Percentiles rank a stretch among this genome's conserved stretches.
These are phyloP conservation scores for Colletotrichum sp. DNA, from an alignment of 2,329 filamentous ascomycete genomes.

Conservation along the genomic window DNA sequence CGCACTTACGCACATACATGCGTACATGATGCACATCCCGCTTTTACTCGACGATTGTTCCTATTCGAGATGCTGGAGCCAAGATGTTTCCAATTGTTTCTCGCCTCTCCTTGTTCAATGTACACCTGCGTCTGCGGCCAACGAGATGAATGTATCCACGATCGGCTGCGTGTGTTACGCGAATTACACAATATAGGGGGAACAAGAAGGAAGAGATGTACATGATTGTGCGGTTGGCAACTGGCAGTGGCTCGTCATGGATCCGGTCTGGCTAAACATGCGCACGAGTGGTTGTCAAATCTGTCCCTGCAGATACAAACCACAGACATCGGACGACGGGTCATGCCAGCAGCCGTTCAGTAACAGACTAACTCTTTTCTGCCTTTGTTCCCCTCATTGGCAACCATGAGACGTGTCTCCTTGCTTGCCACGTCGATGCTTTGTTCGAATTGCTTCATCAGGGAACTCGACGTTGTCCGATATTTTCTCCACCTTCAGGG, in stretches of 20 bases:
- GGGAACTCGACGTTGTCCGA: not conserved
- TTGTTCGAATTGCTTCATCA: slow-evolving; percentile 24
- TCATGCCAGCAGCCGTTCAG: not conserved
- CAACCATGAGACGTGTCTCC: slow-evolving; percentile 17
- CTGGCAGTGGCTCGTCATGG: not conserved
- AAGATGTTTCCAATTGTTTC: not conserved
- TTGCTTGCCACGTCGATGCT: slow-evolving; percentile 38
- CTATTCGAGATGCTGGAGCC: not conserved
- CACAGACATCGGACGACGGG: not conserved
- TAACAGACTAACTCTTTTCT: not conserved
- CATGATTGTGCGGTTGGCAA: not conserved
- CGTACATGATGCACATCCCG: not conserved
- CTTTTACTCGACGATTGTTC: not conserved
- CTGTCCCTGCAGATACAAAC: slow-evolving; percentile 3
- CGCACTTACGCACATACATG: slow-evolving; percentile 2
- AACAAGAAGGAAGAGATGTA: not conserved
- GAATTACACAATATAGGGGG: not conserved
- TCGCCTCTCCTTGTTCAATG: not conserved
- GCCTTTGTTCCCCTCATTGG: not conserved
- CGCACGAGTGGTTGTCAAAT: not conserved
- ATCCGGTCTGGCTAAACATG: not conserved
- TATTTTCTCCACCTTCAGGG: slow-evolving; percentile 7
- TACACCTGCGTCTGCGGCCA: not conserved
- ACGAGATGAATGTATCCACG: not conserved
- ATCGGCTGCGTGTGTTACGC: not conserved